Percentiles rank a stretch among this genome's conserved stretches.
These are phyloP conservation scores for Macroventuria anomochaeta DNA, from an alignment of 2,329 filamentous ascomycete genomes.

Conservation along the genomic window DNA sequence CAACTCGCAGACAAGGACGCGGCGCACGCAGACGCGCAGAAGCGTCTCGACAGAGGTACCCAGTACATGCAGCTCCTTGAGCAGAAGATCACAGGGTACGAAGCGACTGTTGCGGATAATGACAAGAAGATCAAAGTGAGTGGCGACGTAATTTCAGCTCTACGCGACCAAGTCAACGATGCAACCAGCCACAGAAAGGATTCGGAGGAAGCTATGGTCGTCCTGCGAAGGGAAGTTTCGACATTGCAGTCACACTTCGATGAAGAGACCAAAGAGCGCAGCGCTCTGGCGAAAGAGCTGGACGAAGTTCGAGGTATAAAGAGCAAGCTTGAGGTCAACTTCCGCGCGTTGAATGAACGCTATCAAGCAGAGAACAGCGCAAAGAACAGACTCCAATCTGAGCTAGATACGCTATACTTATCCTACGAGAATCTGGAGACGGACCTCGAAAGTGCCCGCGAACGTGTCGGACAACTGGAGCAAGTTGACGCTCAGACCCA, in stretches of 20 bases:
- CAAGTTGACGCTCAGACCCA: slow-evolving; percentile 25
- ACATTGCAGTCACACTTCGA: slow-evolving; percentile 24
- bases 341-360: slow-evolving; percentile 19
- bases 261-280: slow-evolving; percentile 22
- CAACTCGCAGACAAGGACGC: slow-evolving; percentile 33
- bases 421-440: slow-evolving; percentile 25
- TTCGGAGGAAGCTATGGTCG: slow-evolving; percentile 31
- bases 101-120: slow-evolving; percentile 33
- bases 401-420: slow-evolving; percentile 28
- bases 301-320: slow-evolving; percentile 25
- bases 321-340: slow-evolving; percentile 29
- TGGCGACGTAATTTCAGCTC: slow-evolving; percentile 27
- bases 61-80: slow-evolving; percentile 32
- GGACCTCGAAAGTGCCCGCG: slow-evolving; percentile 31
- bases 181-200: slow-evolving; percentile 28
- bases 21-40: slow-evolving; percentile 20
- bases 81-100: slow-evolving; percentile 31
- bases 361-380: slow-evolving; percentile 21
- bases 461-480: slow-evolving; percentile 30
- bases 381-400: slow-evolving; percentile 26
- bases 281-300: slow-evolving; percentile 32
- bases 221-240: slow-evolving; percentile 24
- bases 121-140: slow-evolving; percentile 32
- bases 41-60: slow-evolving; percentile 30
- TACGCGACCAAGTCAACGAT: slow-evolving; percentile 35